Conservation (phyloP, 306 rosid genomes). For the Corylus avellana region DNA sequence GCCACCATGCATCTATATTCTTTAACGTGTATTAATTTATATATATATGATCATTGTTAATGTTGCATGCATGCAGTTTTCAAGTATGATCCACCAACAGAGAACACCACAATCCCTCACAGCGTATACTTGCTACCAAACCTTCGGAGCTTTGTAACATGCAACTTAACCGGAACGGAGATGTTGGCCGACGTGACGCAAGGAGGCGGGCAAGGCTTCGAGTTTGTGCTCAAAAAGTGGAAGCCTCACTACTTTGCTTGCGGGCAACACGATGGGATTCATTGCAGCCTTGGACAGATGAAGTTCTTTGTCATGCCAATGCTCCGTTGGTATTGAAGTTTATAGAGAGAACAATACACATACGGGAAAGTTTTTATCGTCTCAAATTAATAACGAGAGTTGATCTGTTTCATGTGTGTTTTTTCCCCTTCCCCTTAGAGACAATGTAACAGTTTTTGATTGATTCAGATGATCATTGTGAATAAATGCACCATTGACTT, state of each 20-base stretch:
- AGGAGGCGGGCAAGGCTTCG: slow-evolving; percentile 45
- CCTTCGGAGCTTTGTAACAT: slow-evolving; percentile 47
- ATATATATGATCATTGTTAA: too few relatives aligned
- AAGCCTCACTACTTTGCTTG: slow-evolving; percentile 65
- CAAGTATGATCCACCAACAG: slow-evolving; percentile 41
- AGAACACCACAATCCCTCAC: slow-evolving; percentile 22
- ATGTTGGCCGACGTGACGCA: slow-evolving; percentile 30
- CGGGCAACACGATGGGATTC: slow-evolving; percentile 34
- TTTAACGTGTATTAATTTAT: too few relatives aligned
- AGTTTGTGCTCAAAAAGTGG: slow-evolving; percentile 40
- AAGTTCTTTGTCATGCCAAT: slow-evolving; percentile 41
- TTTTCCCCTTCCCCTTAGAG: too few relatives aligned
- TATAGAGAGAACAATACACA: too few relatives aligned
- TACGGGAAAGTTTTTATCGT: too few relatives aligned
- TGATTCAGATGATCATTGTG: too few relatives aligned
- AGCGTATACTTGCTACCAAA: slow-evolving; percentile 47
- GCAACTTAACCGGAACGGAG: slow-evolving; percentile 46
- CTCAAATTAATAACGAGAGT: too few relatives aligned
- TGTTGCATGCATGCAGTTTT: background rate
- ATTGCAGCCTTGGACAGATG: slow-evolving; percentile 57
- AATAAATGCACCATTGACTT: too few relatives aligned
- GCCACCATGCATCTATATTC: too few relatives aligned
- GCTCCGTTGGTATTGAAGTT: too few relatives aligned
- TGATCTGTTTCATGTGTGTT: too few relatives aligned
- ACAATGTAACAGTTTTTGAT: too few relatives aligned